Evolutionary conservation across 1,139 yeast species (phyloP).

Genomic region (Saccharomyces hybrid): DNA sequence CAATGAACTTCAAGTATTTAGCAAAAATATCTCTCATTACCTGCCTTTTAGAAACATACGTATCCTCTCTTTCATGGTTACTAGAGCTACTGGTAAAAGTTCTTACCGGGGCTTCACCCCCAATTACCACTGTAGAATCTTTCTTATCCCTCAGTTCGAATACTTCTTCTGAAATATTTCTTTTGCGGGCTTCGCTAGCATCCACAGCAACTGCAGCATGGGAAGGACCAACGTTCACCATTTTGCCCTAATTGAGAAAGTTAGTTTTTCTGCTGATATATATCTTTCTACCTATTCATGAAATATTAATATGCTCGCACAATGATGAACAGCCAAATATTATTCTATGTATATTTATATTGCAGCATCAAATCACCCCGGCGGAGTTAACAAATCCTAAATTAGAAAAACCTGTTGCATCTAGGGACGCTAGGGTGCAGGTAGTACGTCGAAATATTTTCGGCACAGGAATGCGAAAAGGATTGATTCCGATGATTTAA

Average conservation of each 20-base stretch:
- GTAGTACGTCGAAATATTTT: background rate
- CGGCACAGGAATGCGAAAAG: background rate
- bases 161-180: background rate
- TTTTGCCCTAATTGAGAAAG: background rate
- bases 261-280: background rate
- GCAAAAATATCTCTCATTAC: constrained; percentile 18
- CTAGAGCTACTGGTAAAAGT: background rate
- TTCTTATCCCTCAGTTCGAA: background rate
- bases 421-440: background rate
- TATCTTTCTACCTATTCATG: too few species aligned
- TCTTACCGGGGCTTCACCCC: background rate
- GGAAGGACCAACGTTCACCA: background rate
- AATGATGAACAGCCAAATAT: background rate
- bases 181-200: background rate
- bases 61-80: background rate
- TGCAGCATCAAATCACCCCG: background rate
- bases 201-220: background rate
- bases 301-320: too few species aligned
- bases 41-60: background rate
- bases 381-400: background rate
- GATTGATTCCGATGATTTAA: background rate
- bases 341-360: background rate
- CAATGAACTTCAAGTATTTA: constrained; percentile 57
- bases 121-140: background rate
- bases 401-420: background rate